Evolutionary conservation across 208 protist genomes (phyloP), one percentile per base, ranked within the genome.

Genomic region (Leishmania gerbilli): DNA sequence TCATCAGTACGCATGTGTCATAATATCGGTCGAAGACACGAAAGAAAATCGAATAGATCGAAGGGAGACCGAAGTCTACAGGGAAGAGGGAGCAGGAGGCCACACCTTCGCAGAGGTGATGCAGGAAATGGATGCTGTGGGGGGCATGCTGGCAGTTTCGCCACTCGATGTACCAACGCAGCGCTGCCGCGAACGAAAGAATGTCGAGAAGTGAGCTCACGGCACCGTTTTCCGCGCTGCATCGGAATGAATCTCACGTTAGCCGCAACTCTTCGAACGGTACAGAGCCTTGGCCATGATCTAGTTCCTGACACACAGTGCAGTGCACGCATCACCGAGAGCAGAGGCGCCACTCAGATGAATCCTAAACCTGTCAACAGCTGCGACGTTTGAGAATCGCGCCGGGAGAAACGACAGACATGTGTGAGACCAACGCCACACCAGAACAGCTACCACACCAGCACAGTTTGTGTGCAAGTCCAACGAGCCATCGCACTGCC

Each of bases 191-290:
- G 65, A 45, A 45, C 27, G 24, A 62, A 49, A 55, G n/a, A 74
- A 53, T 56, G 71, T 3, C 67, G 31, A 75, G 31, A 75, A 42
- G 74, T 77, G 74, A 71, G 27, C 49, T 27, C 53, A 76, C 21
- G 24, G 27, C 58, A 13, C 58, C 24, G 58, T 34, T 64, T 31
- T 64, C 11, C 58, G 58, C 58, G 27, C 58, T 19, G 5, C 24
- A 34, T 64, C 27, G 7, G n/a, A 3, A 31, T 27, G 11, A 64
- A 17, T 27, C 21, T 64, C n/a, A 15, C 31, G n/a, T 11, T 34
- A 9, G 58, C 27, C 58, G 58, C 58, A 24, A 11, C n/a, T 5
- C n/a, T 1, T 40, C 8, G 62, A 67, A 24, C 62, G 7, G 62
- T 19, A 40, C 17, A 27, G 62, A n/a, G n/a, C n/a, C n/a, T 27